phyloP scores from a whole-genome alignment of 2,329 filamentous ascomycete species.

The Fusarium acutatum region DNA sequence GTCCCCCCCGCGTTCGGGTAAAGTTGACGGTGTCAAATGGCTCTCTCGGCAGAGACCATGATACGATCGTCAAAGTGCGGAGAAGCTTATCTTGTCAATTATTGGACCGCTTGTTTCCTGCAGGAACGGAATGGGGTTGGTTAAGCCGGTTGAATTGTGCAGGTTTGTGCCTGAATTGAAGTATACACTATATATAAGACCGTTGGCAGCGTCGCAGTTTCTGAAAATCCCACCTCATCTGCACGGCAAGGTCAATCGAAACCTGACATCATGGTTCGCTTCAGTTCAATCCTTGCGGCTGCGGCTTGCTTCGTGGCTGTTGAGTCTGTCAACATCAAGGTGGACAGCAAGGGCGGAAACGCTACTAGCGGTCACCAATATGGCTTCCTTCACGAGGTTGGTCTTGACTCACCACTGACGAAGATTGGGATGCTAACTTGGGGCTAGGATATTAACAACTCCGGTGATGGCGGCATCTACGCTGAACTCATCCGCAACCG shows the following conservation, averaged over 20 bases:
- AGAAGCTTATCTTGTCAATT: not conserved
- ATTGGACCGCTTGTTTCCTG: slow-evolving; percentile 31
- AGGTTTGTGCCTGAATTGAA: not conserved
- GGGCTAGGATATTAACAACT: slow-evolving; percentile 69
- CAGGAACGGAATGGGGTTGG: not conserved
- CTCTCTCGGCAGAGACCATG: slow-evolving; percentile 1
- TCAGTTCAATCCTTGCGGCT: slow-evolving; percentile 29
- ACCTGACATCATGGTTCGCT: slow-evolving; percentile 23
- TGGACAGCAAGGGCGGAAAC: slow-evolving; percentile 52
- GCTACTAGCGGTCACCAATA: slow-evolving; percentile 55
- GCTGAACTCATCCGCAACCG: slow-evolving; percentile 76
- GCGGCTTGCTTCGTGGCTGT: slow-evolving; percentile 20
- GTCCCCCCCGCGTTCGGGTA: slow-evolving; percentile 19
- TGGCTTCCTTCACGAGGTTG: slow-evolving; percentile 56
- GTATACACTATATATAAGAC: slow-evolving; percentile 1
- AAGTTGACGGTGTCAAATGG: slow-evolving; percentile 4
- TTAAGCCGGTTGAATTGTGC: not conserved
- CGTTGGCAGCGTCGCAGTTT: not conserved
- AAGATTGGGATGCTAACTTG: fast-evolving
- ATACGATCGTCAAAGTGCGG: slow-evolving; percentile 25
- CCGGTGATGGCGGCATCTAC: slow-evolving; percentile 77
- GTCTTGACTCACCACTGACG: not conserved
- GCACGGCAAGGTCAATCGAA: not conserved
- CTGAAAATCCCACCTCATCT: not conserved
- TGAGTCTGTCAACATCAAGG: slow-evolving; percentile 48